These are phyloP conservation scores for Teratosphaeria nubilosa DNA, from an alignment of 2,329 filamentous ascomycete genomes.

Conservation along the genomic window DNA sequence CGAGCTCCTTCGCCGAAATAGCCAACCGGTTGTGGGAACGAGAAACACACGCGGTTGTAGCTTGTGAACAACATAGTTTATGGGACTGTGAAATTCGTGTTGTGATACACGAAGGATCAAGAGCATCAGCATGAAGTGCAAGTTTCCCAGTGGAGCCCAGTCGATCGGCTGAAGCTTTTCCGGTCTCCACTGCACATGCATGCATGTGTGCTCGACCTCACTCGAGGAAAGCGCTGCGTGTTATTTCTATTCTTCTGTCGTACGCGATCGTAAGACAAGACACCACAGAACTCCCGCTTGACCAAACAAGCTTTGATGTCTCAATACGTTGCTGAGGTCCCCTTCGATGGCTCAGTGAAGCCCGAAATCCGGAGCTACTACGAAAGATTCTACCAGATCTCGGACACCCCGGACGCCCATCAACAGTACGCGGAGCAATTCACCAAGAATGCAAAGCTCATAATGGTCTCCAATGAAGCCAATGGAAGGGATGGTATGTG, in stretches of 20 bases:
- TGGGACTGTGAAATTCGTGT: no score
- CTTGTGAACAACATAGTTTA: no score
- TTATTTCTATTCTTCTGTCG: no score
- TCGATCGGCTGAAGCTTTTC: neutral
- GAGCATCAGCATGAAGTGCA: neutral
- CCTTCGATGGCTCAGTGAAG: slow-evolving; percentile 24
- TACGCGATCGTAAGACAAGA: no score
- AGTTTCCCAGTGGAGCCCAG: neutral
- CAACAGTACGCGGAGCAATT: slow-evolving; percentile 40
- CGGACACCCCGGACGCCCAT: slow-evolving; percentile 39
- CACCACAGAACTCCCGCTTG: neutral
- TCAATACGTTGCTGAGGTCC: slow-evolving; percentile 22
- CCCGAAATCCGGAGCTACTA: slow-evolving; percentile 35
- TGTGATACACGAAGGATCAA: neutral
- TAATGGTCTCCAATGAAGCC: slow-evolving; percentile 42
- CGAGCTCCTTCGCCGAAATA: no score
- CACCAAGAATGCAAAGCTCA: slow-evolving; percentile 39
- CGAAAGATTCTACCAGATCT: slow-evolving; percentile 37
- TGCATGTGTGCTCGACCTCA: neutral
- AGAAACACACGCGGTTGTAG: no score
- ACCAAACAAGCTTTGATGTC: slow-evolving; percentile 12
- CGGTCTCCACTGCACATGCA: neutral
- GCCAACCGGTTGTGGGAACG: no score
- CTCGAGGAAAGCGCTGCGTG: no score
- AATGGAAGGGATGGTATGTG: slow-evolving; percentile 35